Conservation (phyloP, 2,329 filamentous ascomycete species). For the Penicillium olsonii region DNA sequence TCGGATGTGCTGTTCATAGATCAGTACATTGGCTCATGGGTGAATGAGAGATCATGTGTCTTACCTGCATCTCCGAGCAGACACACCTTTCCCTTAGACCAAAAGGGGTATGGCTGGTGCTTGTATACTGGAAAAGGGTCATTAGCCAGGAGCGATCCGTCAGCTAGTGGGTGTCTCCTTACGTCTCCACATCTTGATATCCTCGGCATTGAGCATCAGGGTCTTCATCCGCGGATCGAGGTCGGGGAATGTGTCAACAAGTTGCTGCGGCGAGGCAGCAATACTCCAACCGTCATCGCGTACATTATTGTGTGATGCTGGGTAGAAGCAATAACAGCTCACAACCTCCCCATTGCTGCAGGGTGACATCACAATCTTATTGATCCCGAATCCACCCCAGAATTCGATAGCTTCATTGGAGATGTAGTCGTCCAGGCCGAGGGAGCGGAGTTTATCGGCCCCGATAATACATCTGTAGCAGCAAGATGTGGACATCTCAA, state of each 20-base stretch:
- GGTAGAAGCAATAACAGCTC: conserved; percentile 45
- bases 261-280: conserved; percentile 20
- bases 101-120: conserved; percentile 32
- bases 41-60: background rate
- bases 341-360: conserved; percentile 41
- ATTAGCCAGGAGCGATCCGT: background rate
- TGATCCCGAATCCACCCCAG: conserved; percentile 40
- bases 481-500: conserved; percentile 38
- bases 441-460: conserved; percentile 23
- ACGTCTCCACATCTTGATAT: conserved; percentile 31
- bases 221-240: conserved; percentile 24
- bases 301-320: conserved; percentile 21
- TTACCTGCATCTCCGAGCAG: conserved; percentile 33
- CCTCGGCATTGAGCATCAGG: conserved; percentile 25
- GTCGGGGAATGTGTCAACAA: conserved; percentile 25
- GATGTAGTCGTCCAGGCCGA: conserved; percentile 35
- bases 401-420: conserved; percentile 33
- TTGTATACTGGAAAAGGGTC: conserved; percentile 19
- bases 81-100: conserved; percentile 30
- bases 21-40: background rate
- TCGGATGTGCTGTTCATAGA: conserved; percentile 26
- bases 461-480: conserved; percentile 34
- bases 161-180: background rate
- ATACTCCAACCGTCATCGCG: conserved; percentile 30
- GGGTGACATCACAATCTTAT: conserved; percentile 45